Evolutionary conservation across 495 filamentous ascomycete genomes (phyloP).

Genomic region (Neurospora cerealis): DNA sequence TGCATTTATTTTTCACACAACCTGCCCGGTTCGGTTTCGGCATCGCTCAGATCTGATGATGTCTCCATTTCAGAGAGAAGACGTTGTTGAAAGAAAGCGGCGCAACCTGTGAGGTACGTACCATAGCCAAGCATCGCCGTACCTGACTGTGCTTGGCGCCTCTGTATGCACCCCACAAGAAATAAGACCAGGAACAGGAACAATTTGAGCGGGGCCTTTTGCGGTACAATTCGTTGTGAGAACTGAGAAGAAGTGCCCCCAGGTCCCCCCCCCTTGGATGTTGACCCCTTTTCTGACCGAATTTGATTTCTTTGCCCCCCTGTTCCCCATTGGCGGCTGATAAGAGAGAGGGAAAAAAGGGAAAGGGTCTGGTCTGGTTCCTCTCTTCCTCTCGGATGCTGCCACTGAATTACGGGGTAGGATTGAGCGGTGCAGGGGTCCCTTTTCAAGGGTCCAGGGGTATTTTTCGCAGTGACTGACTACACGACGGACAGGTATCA

Average conservation of each 20-base stretch:
- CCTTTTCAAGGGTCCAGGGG: background rate
- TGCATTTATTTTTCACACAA: too few species aligned
- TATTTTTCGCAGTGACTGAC: background rate
- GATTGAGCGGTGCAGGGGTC: background rate
- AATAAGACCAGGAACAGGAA: background rate
- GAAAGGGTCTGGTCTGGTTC: background rate
- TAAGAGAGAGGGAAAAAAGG: background rate
- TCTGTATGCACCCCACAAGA: background rate
- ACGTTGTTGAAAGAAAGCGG: background rate
- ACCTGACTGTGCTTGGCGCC: background rate
- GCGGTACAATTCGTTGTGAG: background rate
- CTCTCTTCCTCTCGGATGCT: background rate
- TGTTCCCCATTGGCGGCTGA: background rate
- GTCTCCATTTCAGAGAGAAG: background rate
- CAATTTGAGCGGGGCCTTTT: background rate
- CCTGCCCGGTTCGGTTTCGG: background rate
- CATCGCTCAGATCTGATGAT: background rate
- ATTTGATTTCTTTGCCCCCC: background rate
- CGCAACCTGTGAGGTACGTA: background rate
- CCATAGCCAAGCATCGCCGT: background rate
- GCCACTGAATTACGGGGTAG: background rate
- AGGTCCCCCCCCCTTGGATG: background rate
- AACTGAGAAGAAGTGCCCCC: background rate
- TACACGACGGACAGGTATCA: background rate
- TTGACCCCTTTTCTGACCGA: background rate